Evolutionary conservation across 495 filamentous ascomycete genomes (phyloP).

Genomic region (Glutinoglossum americanum): DNA sequence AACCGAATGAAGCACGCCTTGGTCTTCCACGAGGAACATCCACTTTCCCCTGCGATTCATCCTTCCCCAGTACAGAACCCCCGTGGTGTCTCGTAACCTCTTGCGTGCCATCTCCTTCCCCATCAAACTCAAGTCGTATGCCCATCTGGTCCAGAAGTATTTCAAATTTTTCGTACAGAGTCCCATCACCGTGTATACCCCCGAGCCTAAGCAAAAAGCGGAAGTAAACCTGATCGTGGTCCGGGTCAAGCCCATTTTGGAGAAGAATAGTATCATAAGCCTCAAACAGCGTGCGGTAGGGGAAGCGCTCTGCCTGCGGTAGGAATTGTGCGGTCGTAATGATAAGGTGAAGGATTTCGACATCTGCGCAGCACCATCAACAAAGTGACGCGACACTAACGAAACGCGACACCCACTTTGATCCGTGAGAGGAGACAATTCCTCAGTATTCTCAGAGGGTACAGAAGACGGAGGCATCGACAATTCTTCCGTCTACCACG

Average conservation of each 20-base stretch:
- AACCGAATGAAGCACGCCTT: constrained; percentile 35
- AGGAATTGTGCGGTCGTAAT: constrained; percentile 46
- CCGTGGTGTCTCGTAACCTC: constrained; percentile 11
- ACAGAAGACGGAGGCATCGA: constrained; percentile 36
- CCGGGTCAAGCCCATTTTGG: constrained; percentile 41
- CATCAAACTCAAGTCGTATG: constrained; percentile 41
- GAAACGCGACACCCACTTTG: constrained; percentile 26
- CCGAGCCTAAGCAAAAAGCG: constrained; percentile 68
- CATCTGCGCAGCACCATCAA: constrained; percentile 30
- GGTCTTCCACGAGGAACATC: constrained; percentile 4
- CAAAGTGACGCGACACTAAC: background rate
- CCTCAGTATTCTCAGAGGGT: constrained; percentile 9
- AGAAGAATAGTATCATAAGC: constrained; percentile 56
- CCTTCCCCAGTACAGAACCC: constrained; percentile 9
- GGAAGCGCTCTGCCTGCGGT: constrained; percentile 37
- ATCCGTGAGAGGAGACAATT: constrained; percentile 26
- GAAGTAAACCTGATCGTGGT: constrained; percentile 52
- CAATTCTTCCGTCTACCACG: constrained; percentile 29
- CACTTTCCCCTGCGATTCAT: background rate
- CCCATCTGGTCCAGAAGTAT: constrained; percentile 38
- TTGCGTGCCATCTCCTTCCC: constrained; percentile 18
- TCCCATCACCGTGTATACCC: constrained; percentile 17
- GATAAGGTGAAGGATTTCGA: constrained; percentile 57
- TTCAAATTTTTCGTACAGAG: constrained; percentile 45
- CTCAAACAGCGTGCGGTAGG: constrained; percentile 58